Evolutionary conservation across 805 yeast species (phyloP).

Genomic region (Saccharomyces eubayanus): DNA sequence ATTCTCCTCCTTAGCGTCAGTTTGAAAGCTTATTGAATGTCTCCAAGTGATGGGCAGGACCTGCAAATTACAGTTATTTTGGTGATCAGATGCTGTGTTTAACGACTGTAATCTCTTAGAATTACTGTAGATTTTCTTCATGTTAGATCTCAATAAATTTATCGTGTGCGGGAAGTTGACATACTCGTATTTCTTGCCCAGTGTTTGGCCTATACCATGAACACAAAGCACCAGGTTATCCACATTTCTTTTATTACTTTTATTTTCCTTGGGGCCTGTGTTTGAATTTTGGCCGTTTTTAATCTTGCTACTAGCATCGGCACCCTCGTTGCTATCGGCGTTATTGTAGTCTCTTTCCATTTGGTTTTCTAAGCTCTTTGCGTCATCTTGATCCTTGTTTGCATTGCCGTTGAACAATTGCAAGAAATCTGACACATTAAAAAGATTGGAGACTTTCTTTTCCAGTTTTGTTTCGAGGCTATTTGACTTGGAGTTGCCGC

Average conservation of each 20-base stretch:
- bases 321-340: constrained; percentile 34
- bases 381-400: constrained; percentile 10
- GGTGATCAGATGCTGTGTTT: constrained; percentile 39
- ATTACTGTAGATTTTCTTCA: constrained; percentile 42
- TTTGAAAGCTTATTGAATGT: constrained; percentile 56
- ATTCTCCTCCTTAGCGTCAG: constrained; percentile 37
- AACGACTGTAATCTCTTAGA: constrained; percentile 34
- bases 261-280: constrained; percentile 15
- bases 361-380: constrained; percentile 35
- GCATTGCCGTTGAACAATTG: constrained; percentile 2
- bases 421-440: constrained; percentile 8
- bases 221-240: constrained; percentile 69
- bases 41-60: constrained; percentile 92
- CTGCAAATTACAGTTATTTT: constrained; percentile 56
- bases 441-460: not conserved
- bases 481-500: not conserved
- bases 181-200: constrained; percentile 69
- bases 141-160: constrained; percentile 50
- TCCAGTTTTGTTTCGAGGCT: not conserved
- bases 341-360: constrained; percentile 45
- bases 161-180: constrained; percentile 84
- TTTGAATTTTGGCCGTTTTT: not conserved
- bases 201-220: constrained; percentile 90
- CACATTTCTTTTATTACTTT: constrained; percentile 36
- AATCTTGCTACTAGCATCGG: not conserved